Base-by-base conservation (phyloP, 805 yeast genomes). In the Yarrowia phangngaensis region DNA sequence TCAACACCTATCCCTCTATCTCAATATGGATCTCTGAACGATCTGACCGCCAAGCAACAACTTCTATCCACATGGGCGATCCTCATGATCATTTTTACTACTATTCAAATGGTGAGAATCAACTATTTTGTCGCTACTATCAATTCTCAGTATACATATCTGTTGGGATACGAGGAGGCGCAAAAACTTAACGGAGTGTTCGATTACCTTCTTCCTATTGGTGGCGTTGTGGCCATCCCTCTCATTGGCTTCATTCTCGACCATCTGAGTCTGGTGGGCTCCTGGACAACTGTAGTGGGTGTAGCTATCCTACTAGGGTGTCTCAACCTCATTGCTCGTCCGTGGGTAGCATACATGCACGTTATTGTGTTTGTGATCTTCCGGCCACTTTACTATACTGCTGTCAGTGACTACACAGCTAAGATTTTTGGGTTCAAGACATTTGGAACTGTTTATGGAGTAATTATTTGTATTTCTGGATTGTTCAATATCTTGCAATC, bases 111-210 rank as follows among this genome's bases (percentile, higher is more conserved):
- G 96, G 72, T 90, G 33, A 73, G 97, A 62, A 82, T 89, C 56
- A 89, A 89, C 68, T 90, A 85, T 64, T 90, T 87, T 65, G 92
- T 89, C 49, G 97, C 96, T 7, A 86, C 97, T 2, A 70, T 89
- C 26, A 76, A 79, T 59, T 70, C 95, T 0, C 97, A 89, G 67
- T 94, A 87, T 70, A 73, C 73, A 19, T 90, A 70, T 60, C 72
- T 88, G 53, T 71, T 87, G 49, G 76, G 75, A 9, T 69, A 70
- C 55, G 63, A 69, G 3, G 54, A 58, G 3, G 95, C 94, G 1
- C 62, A 72, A 19, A 57, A 59, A 9, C 65, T 86, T 41, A 87
- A 87, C 62, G 76, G 77, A 46, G 80, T 85, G 53, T 90, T 89
- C 59, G 97, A 90, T 62, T 59, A 84, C 47, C 89, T 92, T 0